Conservation (phyloP, 2,329 filamentous ascomycete species). For the Passalora sequoiae region DNA sequence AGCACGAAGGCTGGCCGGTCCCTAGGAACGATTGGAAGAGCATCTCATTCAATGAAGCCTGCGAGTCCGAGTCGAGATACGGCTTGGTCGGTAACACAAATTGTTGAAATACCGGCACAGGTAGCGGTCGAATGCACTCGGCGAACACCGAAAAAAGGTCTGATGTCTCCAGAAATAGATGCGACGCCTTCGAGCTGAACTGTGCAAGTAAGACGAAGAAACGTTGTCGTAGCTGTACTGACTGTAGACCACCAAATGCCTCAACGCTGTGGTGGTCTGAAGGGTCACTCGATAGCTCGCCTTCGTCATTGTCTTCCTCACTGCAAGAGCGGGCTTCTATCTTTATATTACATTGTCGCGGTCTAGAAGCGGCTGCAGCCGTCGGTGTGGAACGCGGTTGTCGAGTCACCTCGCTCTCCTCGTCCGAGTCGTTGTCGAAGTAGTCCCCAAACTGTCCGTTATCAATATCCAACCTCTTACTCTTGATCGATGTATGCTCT, state of each 20-base stretch:
- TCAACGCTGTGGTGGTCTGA: constrained; percentile 7
- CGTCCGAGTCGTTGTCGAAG: constrained; percentile 29
- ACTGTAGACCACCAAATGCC: constrained; percentile 44
- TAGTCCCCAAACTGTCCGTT: constrained; percentile 39
- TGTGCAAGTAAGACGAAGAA: constrained; percentile 52
- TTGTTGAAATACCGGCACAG: constrained; percentile 53
- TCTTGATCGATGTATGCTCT: constrained; percentile 57
- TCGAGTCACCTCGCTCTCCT: constrained; percentile 15
- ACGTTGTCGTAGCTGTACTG: constrained; percentile 58
- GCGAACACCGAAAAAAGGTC: constrained; percentile 58
- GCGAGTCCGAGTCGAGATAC: constrained; percentile 34
- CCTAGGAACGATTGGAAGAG: constrained; percentile 49
- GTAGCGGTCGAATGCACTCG: constrained; percentile 53
- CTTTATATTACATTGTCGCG: constrained; percentile 5
- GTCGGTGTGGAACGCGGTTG: constrained; percentile 13
- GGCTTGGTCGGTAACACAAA: constrained; percentile 46
- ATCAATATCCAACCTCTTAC: constrained; percentile 48
- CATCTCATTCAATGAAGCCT: constrained; percentile 50
- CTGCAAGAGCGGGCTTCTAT: constrained; percentile 2
- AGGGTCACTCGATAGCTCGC: constrained; percentile 1
- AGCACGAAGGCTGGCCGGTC: constrained; percentile 37
- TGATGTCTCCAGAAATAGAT: constrained; percentile 46
- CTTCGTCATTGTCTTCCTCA: constrained; percentile 7
- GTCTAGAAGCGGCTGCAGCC: constrained; percentile 7
- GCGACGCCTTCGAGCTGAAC: constrained; percentile 28